These are phyloP conservation scores for Senna siamea DNA, from an alignment of 306 rosid genomes.

Conservation along the genomic window DNA sequence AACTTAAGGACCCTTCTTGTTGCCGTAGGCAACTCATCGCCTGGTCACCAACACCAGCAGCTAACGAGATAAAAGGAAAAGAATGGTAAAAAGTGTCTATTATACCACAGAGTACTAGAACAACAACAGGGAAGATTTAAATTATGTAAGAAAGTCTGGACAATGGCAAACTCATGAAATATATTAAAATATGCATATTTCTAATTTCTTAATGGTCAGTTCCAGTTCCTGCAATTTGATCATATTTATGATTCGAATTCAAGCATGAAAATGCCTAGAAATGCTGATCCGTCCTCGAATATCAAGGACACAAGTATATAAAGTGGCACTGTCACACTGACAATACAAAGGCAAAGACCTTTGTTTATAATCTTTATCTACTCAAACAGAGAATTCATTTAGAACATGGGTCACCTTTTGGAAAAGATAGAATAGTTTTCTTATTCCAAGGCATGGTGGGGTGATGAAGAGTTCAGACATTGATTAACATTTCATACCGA, in stretches of 20 bases:
- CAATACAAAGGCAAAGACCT: slow-evolving; percentile 49
- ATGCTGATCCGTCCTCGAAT: neutral
- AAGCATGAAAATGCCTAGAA: slow-evolving; percentile 22
- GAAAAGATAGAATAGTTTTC: slow-evolving; percentile 22
- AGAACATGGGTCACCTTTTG: slow-evolving; percentile 49
- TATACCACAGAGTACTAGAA: neutral
- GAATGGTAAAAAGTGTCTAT: slow-evolving; percentile 16
- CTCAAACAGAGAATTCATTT: slow-evolving; percentile 49
- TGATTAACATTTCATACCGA: neutral
- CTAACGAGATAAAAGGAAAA: slow-evolving; percentile 34
- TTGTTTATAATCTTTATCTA: slow-evolving; percentile 51
- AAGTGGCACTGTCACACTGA: neutral
- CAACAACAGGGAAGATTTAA: slow-evolving; percentile 9
- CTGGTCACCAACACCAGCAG: slow-evolving; percentile 53
- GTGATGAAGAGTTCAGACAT: neutral
- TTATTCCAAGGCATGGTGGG: neutral
- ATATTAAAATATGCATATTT: slow-evolving; percentile 1
- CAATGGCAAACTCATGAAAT: slow-evolving; percentile 4
- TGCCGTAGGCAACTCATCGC: slow-evolving; percentile 57
- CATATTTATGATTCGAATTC: slow-evolving; percentile 15
- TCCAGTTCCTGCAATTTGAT: slow-evolving; percentile 6
- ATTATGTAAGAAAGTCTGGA: slow-evolving; percentile 20
- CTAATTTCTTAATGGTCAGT: neutral
- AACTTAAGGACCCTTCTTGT: slow-evolving; percentile 47
- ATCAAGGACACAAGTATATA: slow-evolving; percentile 15